Conservation (phyloP, 2,329 filamentous ascomycete species). For the Fusarium clavum region DNA sequence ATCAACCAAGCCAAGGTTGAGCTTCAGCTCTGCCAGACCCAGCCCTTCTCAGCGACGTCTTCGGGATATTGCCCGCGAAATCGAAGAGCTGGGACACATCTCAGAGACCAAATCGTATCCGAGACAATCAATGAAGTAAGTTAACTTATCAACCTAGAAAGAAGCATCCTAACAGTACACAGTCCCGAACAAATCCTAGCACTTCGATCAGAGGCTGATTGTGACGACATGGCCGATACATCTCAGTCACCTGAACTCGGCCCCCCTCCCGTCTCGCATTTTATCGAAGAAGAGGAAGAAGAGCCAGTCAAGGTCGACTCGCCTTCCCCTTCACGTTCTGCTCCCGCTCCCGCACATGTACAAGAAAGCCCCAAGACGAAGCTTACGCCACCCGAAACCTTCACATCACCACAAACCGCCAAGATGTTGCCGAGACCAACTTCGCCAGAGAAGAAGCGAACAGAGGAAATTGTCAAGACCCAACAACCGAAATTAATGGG, state of each 20-base stretch:
- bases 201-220: constrained; percentile 62
- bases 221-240: constrained; percentile 58
- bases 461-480: constrained; percentile 1
- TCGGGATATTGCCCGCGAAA: constrained; percentile 66
- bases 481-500: constrained; percentile 2
- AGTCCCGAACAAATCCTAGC: constrained; percentile 73
- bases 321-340: constrained; percentile 49
- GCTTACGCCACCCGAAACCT: constrained; percentile 48
- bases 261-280: constrained; percentile 69
- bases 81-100: constrained; percentile 67
- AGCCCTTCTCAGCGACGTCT: constrained; percentile 68
- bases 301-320: constrained; percentile 67
- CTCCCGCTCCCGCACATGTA: constrained; percentile 15
- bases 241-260: constrained; percentile 77
- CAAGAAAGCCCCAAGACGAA: constrained; percentile 44
- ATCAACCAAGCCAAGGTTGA: constrained; percentile 56
- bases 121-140: constrained; percentile 75
- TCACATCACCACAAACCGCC: constrained; percentile 47
- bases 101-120: constrained; percentile 76
- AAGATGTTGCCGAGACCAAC: constrained; percentile 34
- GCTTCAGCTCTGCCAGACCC: constrained; percentile 53
- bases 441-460: constrained; percentile 48
- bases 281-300: constrained; percentile 66
- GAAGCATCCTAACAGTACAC: constrained; percentile 47
- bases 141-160: constrained; percentile 17